Evolutionary conservation across 169 alveolate species (phyloP).

Genomic region (Plasmodium fragile): DNA sequence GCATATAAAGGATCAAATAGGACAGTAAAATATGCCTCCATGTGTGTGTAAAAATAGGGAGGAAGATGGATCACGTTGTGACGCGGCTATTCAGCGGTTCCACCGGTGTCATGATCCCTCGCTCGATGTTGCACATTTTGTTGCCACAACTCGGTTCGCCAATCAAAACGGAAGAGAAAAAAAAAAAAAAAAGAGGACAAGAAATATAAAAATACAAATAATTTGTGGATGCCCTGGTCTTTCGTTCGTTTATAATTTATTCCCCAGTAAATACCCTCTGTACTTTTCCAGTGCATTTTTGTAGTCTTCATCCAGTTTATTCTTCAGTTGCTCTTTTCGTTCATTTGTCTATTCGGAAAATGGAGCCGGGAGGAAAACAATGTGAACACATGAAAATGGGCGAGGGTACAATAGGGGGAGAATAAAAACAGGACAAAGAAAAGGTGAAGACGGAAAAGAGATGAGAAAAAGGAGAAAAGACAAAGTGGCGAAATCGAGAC

Average conservation of each 20-base stretch:
- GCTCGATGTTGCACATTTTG: not conserved
- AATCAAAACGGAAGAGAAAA: not conserved
- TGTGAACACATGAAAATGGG: not conserved
- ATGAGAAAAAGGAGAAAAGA: not conserved
- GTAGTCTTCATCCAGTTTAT: constrained; percentile 66
- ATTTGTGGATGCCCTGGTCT: not conserved
- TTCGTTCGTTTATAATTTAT: constrained; percentile 28
- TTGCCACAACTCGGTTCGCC: not conserved
- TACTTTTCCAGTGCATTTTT: constrained; percentile 64
- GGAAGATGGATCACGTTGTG: constrained; percentile 1
- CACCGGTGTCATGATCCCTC: not conserved
- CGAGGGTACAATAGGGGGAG: not conserved
- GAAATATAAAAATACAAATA: not conserved
- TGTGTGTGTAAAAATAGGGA: not conserved
- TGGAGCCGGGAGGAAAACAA: constrained; percentile 11
- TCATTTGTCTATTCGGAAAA: constrained; percentile 58
- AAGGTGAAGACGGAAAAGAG: not conserved
- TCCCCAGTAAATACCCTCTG: constrained; percentile 65
- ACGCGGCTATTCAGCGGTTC: not conserved
- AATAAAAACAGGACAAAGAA: not conserved
- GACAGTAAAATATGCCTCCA: constrained; percentile 14
- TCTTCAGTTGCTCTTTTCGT: constrained; percentile 61
- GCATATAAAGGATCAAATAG: constrained; percentile 75
- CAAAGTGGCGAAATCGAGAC: not conserved
- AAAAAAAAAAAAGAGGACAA: constrained; percentile 6